A percentile compares a stretch with the other conserved stretches of the same genome.
phyloP scores from a whole-genome alignment of 208 protist genomes.

The Trypanosoma avium region DNA sequence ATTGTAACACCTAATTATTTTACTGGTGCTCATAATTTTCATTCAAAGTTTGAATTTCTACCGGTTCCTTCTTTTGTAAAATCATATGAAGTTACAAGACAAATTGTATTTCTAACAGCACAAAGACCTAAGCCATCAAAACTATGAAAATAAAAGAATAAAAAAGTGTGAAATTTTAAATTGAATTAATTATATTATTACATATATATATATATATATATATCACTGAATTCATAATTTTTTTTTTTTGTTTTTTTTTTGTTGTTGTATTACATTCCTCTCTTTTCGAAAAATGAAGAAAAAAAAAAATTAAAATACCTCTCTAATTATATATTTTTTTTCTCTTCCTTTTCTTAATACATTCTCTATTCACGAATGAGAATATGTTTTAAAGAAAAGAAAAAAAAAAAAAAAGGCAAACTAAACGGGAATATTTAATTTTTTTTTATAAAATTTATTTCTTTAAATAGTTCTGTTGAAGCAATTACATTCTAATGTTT shows the following conservation, averaged over 20 bases:
- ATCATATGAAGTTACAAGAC: slow-evolving; percentile 72
- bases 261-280: neutral
- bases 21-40: slow-evolving; percentile 88
- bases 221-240: neutral
- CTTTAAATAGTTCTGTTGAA: too few species aligned
- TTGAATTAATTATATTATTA: too few species aligned
- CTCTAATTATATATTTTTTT: too few species aligned
- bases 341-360: too few species aligned
- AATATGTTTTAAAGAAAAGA: too few species aligned
- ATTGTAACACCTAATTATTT: slow-evolving; percentile 85
- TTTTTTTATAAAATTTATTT: too few species aligned
- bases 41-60: slow-evolving; percentile 85
- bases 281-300: neutral
- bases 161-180: too few species aligned
- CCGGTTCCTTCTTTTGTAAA: slow-evolving; percentile 83
- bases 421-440: too few species aligned
- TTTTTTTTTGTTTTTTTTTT: slow-evolving; percentile 7
- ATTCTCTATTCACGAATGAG: too few species aligned
- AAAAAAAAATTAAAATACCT: too few species aligned
- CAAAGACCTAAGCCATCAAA: slow-evolving; percentile 27
- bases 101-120: slow-evolving; percentile 64
- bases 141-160: slow-evolving; percentile 8
- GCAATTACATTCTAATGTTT: too few species aligned
- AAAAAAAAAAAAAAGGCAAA: too few species aligned
- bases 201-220: slow-evolving; percentile 1